Base-by-base conservation (phyloP, 1,284 basidiomycete species). In the Trametes versicolor region DNA sequence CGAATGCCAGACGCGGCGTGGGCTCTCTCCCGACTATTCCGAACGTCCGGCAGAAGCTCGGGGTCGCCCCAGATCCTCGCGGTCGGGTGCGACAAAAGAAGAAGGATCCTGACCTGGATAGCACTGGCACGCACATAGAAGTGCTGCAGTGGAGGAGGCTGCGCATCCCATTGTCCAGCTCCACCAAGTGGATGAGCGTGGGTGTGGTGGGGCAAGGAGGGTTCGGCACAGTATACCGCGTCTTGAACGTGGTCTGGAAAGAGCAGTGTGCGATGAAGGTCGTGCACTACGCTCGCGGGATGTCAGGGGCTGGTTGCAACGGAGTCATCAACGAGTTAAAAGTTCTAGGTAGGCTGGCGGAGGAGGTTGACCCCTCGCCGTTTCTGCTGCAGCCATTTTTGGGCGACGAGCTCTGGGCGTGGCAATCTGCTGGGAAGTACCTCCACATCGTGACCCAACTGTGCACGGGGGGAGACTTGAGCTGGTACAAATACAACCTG, bases 201-300 rank as follows among this genome's bases (percentile, higher is more conserved):
- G 72, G 70, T 6, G 23, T 72, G 29, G 57, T 74, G 3, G 73
- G 74, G 8, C 47, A 64, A 4, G 73, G 75, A 17, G 65, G 67
- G 2, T 75, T 69, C 39, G 73, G 71, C 2, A 66, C 55, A 3
- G 75, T 76, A 8, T 74, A 69, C 56, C 65, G 68, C 15, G 66
- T 72, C 9, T 67, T 58, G 32, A 59, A 73, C 55, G 61, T 67
- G 29, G 32, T 58, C 0, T 50, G 43, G 4, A 23, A 60, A 10
- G 48, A 49, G 21, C 43, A 70, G 49, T 61, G 67, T 7, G 74
- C 73, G 19, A 71, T 76, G 68, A 76, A 74, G 60, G 71, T 74
- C 23, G 63, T 74, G 12, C 64, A 69, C 17, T 60, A 69, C 41
- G 27, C 41, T 7, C 32, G 51, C 10, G 58, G 60, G 4, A 51